Conservation (phyloP, 2,329 filamentous ascomycete genomes). For the Nemania sp. region DNA sequence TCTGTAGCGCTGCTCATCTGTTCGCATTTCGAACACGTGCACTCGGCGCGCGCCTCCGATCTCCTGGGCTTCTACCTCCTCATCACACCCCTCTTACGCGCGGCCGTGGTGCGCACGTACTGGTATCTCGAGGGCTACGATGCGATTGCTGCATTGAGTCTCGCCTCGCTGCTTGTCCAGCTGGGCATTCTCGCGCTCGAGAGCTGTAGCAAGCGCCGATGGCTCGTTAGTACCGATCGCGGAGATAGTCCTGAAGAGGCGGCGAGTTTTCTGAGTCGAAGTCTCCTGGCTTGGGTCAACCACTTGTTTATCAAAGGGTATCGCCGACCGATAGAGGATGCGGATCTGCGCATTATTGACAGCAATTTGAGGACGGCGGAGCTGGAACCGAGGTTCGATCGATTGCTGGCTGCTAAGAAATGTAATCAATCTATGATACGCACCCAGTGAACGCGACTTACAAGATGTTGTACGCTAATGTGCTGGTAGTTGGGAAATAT, state of each 20-base stretch:
- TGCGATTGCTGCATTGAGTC: slow-evolving; percentile 12
- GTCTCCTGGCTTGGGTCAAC: slow-evolving; percentile 28
- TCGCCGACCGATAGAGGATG: slow-evolving; percentile 13
- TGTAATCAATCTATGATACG: slow-evolving; percentile 18
- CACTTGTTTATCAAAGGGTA: slow-evolving; percentile 25
- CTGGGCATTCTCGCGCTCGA: slow-evolving; percentile 25
- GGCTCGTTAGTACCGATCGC: slow-evolving; percentile 4
- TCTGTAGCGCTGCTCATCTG: slow-evolving; percentile 12
- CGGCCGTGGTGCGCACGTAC: slow-evolving; percentile 25
- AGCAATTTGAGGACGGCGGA: slow-evolving; percentile 5
- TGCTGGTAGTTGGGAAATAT: slow-evolving; percentile 9
- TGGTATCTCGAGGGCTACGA: slow-evolving; percentile 20
- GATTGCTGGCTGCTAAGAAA: slow-evolving; percentile 9
- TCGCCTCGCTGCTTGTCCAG: slow-evolving; percentile 21
- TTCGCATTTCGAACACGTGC: slow-evolving; percentile 26
- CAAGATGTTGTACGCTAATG: slow-evolving; percentile 2
- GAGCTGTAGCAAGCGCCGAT: slow-evolving; percentile 21
- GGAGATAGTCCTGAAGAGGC: slow-evolving; percentile 16
- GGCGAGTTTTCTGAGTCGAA: slow-evolving; percentile 26
- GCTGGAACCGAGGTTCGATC: slow-evolving; percentile 13
- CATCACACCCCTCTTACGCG: slow-evolving; percentile 19
- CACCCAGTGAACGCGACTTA: background rate
- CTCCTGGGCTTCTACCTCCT: slow-evolving; percentile 23
- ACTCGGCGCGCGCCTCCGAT: slow-evolving; percentile 21
- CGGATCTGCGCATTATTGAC: slow-evolving; percentile 27